Base-by-base conservation (phyloP, 495 filamentous ascomycete genomes). In the Penicillium robsamsonii region DNA sequence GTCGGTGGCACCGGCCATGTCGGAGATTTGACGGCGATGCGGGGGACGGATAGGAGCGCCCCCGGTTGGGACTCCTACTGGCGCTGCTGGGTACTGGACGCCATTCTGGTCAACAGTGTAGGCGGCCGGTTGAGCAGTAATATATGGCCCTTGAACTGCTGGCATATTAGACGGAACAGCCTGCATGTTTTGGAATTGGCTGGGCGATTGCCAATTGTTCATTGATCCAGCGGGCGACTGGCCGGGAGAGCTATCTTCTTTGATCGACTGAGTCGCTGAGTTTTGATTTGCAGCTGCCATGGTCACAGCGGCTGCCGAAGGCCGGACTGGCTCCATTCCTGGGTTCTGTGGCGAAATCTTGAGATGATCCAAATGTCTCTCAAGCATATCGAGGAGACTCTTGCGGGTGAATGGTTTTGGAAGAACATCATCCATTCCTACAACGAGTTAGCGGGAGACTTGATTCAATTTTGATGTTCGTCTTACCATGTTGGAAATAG, bases 361-460 rank as follows among this genome's bases (percentile, higher is more conserved):
- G 53, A 96, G 79, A 69, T 90, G 89, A 9, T 81, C 81, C 50
- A 98, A 79, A 62, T 96, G 91, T 64, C 91, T 95, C 69, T 93
- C 90, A 13, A 98, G 81, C 75, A 96, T 91, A 54, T 87, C 84
- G 43, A 96, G 79, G 67, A 98, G 88, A 50, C 92, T 93, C 68
- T 97, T 93, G 67, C 92, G 92, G 3, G 93, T 98, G 69, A 98
- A 98, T 0, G 94, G 94, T 63, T 98, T 98, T 0, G 94, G 93
- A 46, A 98, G 79, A 10, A 98, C 92, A 66, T 96, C 94, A 66
- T 96, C 94, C 94, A 98, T 98, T n/a, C 94, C 94, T 97, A 60
- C 18, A 3, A n/a, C 5, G 22, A 0, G 20, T 54, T 30, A 65
- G 48, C 37, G 8, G 17, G 44, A 8, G n/a, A 15, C 11, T n/a